These are phyloP conservation scores for Cicer judaicum DNA, from an alignment of 306 rosid genomes.

Conservation along the genomic window DNA sequence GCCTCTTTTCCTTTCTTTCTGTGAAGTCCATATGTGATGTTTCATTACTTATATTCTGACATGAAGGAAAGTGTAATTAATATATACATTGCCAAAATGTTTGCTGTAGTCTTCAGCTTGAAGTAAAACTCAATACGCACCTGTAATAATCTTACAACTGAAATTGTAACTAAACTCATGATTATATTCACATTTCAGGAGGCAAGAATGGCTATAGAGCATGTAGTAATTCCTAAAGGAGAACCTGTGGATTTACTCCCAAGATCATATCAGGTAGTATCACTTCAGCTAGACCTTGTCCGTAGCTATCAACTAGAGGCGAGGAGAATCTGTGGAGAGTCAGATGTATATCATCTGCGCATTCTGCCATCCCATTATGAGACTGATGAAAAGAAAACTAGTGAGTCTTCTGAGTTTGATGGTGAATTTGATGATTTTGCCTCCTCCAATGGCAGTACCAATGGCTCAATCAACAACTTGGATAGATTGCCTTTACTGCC, in stretches of 20 bases:
- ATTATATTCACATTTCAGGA: slow-evolving; percentile 58
- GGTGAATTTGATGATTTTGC: slow-evolving; percentile 53
- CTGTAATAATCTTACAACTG: slow-evolving; percentile 2
- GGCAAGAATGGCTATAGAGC: slow-evolving; percentile 92
- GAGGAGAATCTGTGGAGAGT: slow-evolving; percentile 54
- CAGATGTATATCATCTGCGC: slow-evolving; percentile 57
- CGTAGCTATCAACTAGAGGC: slow-evolving; percentile 71
- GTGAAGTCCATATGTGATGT: not conserved
- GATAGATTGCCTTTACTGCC: slow-evolving; percentile 81
- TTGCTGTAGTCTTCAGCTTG: slow-evolving; percentile 13
- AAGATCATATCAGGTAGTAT: slow-evolving; percentile 61
- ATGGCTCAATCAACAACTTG: slow-evolving; percentile 52
- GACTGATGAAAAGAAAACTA: slow-evolving; percentile 37
- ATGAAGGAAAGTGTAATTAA: slow-evolving; percentile 2
- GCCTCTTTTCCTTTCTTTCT: not conserved
- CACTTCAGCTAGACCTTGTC: slow-evolving; percentile 73
- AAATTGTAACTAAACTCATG: not conserved
- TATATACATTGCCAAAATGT: not conserved
- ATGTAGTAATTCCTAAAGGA: slow-evolving; percentile 74
- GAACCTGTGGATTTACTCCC: slow-evolving; percentile 83
- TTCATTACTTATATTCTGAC: slow-evolving; percentile 24
- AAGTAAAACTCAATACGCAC: not conserved
- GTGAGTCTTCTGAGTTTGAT: slow-evolving; percentile 44
- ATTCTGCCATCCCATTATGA: slow-evolving; percentile 63
- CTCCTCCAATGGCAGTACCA: slow-evolving; percentile 53